phyloP scores from a whole-genome alignment of 2,329 filamentous ascomycete species.

The Fonsecaea multimorphosa region DNA sequence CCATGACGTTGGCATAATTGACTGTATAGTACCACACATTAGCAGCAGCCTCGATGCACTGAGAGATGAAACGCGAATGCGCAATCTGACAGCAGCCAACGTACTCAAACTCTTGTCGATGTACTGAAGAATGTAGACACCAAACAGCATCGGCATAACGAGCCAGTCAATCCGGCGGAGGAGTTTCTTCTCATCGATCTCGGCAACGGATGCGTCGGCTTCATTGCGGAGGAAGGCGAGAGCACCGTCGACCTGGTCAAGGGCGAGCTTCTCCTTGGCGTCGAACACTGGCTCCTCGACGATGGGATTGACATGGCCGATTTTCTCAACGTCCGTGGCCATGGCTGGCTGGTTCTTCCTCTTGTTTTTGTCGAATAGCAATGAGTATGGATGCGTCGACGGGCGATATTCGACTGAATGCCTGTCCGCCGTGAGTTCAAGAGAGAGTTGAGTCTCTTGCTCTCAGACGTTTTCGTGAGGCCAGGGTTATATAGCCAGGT shows the following conservation, averaged over 20 bases:
- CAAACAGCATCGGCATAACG: constrained; percentile 45
- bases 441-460: no score
- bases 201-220: constrained; percentile 17
- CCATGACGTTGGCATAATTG: constrained; percentile 71
- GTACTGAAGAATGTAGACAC: constrained; percentile 45
- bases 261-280: constrained; percentile 17
- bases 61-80: not conserved
- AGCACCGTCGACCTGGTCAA: constrained; percentile 16
- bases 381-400: no score
- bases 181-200: constrained; percentile 29
- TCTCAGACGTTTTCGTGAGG: not conserved
- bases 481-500: not conserved
- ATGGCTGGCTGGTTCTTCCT: not conserved
- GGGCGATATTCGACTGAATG: no score
- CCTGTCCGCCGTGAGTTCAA: no score
- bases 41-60: not conserved
- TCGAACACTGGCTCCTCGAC: constrained; percentile 3
- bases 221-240: constrained; percentile 22
- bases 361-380: no score
- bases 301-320: constrained; percentile 3
- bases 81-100: not conserved
- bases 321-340: constrained; percentile 16
- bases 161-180: constrained; percentile 44
- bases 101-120: constrained; percentile 44
- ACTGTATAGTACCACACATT: not conserved